Evolutionary conservation across 495 filamentous ascomycete genomes (phyloP), one percentile per base, ranked within the genome.

Genomic region (Penicillium roqueforti): DNA sequence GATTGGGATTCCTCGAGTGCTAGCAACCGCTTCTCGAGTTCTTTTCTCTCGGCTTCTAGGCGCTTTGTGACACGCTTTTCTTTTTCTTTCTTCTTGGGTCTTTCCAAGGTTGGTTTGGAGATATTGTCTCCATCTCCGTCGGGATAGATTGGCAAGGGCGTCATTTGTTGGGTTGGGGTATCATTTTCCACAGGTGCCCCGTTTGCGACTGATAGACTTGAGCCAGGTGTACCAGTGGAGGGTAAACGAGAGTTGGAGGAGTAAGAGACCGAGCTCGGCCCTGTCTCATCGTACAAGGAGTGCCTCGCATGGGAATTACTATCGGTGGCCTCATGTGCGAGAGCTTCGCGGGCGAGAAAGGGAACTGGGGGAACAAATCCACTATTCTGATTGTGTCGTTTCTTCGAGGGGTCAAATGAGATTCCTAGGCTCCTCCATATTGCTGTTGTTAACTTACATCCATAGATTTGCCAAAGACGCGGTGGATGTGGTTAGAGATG

Each of bases 41-140:
- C 70, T 18, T 67, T 55, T 51, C 72, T 63, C 45, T 75, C 70
- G 31, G 69, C 66, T 42, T 75, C 72, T 46, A 75, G 44, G 13
- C 69, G 63, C 29, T 56, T 68, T 8, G 72, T 73, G 9, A 67
- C 72, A 0, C 70, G 67, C 38, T 67, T 63, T 32, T 75, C 70
- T 45, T 67, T 63, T 32, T 75, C 70, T 45, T 41, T 63, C 59
- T 48, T 39, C 4, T 47, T 34, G 16, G 47, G 45, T 25, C 51
- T 60, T n/a, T 51, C 54, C 61, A 54, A 57, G 4, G 61, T 68
- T 7, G 61, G 57, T 18, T 47, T 54, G 41, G 47, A 52, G 11
- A 63, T 60, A 3, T 58, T 51, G 16, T 51, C 49, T 26, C 8
- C 53, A 7, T 49, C 32, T 14, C 11, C 29, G 9, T 55, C 52